Percentiles rank a stretch among this genome's conserved stretches.
These are phyloP conservation scores for Apiospora aurea DNA, from an alignment of 2,329 filamentous ascomycete genomes.

Conservation along the genomic window DNA sequence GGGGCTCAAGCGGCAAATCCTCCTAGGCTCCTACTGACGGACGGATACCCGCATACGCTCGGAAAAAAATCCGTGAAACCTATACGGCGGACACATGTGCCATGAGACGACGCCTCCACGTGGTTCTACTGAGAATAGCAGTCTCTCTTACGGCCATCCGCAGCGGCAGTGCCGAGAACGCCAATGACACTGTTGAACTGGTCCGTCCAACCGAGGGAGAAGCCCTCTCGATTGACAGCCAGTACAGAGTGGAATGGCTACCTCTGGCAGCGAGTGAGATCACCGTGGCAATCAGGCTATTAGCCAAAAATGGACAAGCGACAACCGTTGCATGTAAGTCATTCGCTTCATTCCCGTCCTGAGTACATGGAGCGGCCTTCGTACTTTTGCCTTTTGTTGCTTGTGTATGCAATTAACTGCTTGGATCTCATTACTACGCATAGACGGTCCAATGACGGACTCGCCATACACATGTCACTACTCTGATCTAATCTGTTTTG, in stretches of 20 bases:
- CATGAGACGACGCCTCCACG: background rate
- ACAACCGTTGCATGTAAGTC: background rate
- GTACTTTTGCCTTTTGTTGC: background rate
- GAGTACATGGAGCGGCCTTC: background rate
- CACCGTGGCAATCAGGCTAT: background rate
- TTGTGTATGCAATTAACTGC: too few species aligned
- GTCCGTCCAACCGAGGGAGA: background rate
- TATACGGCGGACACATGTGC: background rate
- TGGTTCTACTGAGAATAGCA: background rate
- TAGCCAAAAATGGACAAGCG: background rate
- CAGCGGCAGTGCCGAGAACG: background rate
- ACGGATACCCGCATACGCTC: background rate
- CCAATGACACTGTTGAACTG: background rate
- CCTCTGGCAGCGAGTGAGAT: background rate
- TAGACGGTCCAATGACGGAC: too few species aligned
- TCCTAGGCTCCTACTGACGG: background rate
- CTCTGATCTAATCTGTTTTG: background rate
- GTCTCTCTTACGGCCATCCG: background rate
- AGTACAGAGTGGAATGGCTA: background rate
- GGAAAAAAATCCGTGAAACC: background rate
- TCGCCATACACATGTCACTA: background rate
- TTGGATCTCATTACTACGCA: too few species aligned
- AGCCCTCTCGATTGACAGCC: background rate
- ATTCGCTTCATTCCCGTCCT: background rate
- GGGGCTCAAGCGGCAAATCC: conserved; percentile 3